Base-by-base conservation (phyloP, 1,139 yeast genomes). In the Wickerhamomyces sp. region DNA sequence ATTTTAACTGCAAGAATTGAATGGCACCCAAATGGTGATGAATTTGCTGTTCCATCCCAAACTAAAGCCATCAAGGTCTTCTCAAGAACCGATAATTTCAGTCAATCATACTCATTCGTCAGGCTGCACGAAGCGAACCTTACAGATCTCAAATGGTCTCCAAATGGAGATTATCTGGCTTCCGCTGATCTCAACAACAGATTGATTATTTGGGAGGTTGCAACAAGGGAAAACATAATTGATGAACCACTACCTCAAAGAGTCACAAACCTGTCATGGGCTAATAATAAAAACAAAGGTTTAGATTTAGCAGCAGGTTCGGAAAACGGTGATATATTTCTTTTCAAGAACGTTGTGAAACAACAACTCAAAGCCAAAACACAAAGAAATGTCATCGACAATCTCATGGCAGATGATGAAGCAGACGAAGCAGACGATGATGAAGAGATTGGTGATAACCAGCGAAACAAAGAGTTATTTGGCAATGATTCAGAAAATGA, bases 11-110 rank as follows among this genome's bases (percentile, higher is more conserved):
- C 78, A 1, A 68, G 72, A 38, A 72, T 73, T 2, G 74, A 72
- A 13, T 81, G 85, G 84, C 79, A 76, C 56, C 81, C 84, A 7
- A 71, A 75, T 45, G 95, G 95, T 11, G 76, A 76, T 44, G 64
- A 66, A 18, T 70, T 89, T 47, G 86, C 91, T 1, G 58, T 82
- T 14, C 87, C 85, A 2, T 66, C 75, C 2, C 60, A 65, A 32
- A 55, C 67, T 13, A 64, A 66, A 43, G 67, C 58, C 34, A 63
- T 68, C 54, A 72, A 62, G 36, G 57, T 67, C 23, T 69, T 53
- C 53, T 61, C 49, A 48, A 56, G 51, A 45, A 56, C 26, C 50
- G 50, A 51, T 41, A 57, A 43, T 41, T 67, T 42, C 52, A 47
- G 43, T 51, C 56, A 51, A 52, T 54, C 44, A 23, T 59, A 15